phyloP scores from a whole-genome alignment of 768 basidiomycete species.

The Daedaleopsis nitida region DNA sequence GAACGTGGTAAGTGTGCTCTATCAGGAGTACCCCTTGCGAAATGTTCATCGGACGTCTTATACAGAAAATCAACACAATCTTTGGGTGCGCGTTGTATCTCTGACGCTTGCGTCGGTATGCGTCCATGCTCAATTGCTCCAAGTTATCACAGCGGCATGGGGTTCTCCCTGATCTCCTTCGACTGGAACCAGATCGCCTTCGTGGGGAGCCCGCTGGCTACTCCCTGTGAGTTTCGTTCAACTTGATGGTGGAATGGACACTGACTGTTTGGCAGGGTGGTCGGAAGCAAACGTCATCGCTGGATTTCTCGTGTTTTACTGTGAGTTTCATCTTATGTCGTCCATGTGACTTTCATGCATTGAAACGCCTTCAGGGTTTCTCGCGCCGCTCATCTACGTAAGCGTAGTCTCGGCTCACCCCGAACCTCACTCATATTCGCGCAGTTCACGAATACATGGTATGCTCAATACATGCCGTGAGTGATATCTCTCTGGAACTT shows the following conservation, averaged over 20 bases:
- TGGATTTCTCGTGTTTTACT: conserved; percentile 48
- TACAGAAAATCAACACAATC: conserved; percentile 47
- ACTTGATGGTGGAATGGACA: neutral
- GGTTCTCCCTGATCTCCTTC: conserved; percentile 70
- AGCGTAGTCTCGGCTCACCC: conserved; percentile 42
- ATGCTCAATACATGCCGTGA: conserved; percentile 59
- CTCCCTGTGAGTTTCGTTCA: conserved; percentile 5
- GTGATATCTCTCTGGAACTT: conserved; percentile 22
- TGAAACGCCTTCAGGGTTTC: conserved; percentile 33
- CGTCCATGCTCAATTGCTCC: conserved; percentile 23
- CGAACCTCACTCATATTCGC: neutral
- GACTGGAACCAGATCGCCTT: conserved; percentile 81
- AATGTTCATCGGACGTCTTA: neutral
- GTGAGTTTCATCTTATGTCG: conserved; percentile 24
- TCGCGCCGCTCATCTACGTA: conserved; percentile 45
- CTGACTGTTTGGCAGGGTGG: conserved; percentile 47
- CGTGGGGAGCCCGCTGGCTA: conserved; percentile 60
- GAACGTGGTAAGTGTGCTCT: conserved; percentile 45
- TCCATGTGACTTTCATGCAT: neutral
- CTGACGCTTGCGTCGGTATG: neutral
- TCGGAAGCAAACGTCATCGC: conserved; percentile 66
- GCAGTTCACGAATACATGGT: conserved; percentile 49
- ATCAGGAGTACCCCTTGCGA: neutral
- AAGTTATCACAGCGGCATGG: conserved; percentile 29
- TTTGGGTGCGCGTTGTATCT: conserved; percentile 45